A percentile compares a stretch with the other conserved stretches of the same genome.
Conservation (phyloP, 1,284 basidiomycete species). For the Rhodotorula sp. region DNA sequence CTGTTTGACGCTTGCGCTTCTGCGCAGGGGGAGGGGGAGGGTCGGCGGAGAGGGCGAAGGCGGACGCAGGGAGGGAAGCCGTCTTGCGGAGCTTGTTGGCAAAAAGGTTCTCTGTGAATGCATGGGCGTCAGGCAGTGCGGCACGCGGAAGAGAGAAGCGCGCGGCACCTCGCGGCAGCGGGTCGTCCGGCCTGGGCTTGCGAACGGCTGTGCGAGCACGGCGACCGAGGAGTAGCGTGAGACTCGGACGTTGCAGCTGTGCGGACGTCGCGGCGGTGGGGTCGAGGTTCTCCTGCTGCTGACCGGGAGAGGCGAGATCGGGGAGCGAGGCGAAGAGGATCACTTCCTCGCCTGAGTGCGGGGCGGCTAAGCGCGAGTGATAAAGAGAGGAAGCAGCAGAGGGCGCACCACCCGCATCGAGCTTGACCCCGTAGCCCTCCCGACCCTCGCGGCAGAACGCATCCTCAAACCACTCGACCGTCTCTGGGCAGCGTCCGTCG, state of each 20-base stretch:
- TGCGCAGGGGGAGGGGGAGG: not conserved
- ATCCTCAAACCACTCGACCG: slow-evolving; percentile 40
- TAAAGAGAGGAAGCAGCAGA: too few relatives aligned
- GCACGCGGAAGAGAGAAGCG: fast-evolving
- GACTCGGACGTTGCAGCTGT: not conserved
- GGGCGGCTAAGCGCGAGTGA: too few relatives aligned
- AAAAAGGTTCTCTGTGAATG: slow-evolving; percentile 30
- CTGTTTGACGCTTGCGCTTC: slow-evolving; percentile 15
- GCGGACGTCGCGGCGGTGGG: not conserved
- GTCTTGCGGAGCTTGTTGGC: slow-evolving; percentile 37
- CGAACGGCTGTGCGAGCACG: not conserved
- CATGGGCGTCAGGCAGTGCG: not conserved
- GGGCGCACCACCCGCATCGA: slow-evolving; percentile 31
- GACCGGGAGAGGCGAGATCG: too few relatives aligned
- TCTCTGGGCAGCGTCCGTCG: slow-evolving; percentile 32
- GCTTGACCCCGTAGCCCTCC: slow-evolving; percentile 17
- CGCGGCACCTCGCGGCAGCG: slow-evolving; percentile 35
- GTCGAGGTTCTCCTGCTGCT: not conserved
- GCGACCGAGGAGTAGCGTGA: slow-evolving; percentile 32
- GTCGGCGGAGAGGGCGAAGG: slow-evolving; percentile 5
- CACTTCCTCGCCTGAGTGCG: slow-evolving; percentile 30
- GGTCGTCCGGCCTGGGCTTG: slow-evolving; percentile 40
- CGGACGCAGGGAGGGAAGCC: slow-evolving; percentile 32
- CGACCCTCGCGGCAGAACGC: slow-evolving; percentile 33
- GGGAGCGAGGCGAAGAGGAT: slow-evolving; percentile 29